Evolutionary conservation across 1,284 basidiomycete species (phyloP).

Genomic region (Puccinia horiana): DNA sequence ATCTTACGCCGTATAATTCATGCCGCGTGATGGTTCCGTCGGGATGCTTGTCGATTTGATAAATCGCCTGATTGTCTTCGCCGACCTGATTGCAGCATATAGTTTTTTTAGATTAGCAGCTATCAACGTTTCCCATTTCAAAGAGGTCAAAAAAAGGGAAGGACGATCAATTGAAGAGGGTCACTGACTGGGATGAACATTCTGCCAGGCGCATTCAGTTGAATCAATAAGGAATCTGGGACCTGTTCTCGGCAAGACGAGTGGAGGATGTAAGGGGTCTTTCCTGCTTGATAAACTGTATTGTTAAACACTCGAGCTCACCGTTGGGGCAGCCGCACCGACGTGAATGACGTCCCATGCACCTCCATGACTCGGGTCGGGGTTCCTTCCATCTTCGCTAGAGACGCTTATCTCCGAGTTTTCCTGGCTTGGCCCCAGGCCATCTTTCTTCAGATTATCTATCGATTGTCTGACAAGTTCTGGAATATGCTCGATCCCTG

Average conservation of each 20-base stretch:
- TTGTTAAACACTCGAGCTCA: conserved; percentile 2
- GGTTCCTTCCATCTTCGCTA: conserved; percentile 77
- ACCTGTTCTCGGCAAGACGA: conserved; percentile 58
- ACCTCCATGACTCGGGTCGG: conserved; percentile 60
- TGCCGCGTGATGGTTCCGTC: conserved; percentile 70
- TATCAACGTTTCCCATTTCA: neutral
- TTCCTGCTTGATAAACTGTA: neutral
- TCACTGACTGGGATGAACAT: conserved; percentile 92
- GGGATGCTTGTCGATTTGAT: conserved; percentile 72
- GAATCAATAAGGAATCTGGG: conserved; percentile 72
- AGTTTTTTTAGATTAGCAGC: neutral
- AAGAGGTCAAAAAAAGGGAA: neutral
- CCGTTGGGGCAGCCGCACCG: conserved; percentile 78
- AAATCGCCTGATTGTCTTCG: conserved; percentile 68
- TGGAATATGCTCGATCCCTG: conserved; percentile 87
- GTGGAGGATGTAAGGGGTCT: neutral
- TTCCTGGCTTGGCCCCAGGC: conserved; percentile 65
- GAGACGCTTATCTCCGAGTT: conserved; percentile 67
- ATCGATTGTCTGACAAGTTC: conserved; percentile 73
- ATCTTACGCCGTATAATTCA: conserved; percentile 72
- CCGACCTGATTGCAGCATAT: conserved; percentile 17
- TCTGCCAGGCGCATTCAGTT: conserved; percentile 78
- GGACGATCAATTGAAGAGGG: conserved; percentile 55
- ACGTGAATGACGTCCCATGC: conserved; percentile 91
- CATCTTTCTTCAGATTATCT: conserved; percentile 71